These are phyloP conservation scores for Dictyostelium purpureum DNA, from an alignment of 78 protist species.

Conservation along the genomic window DNA sequence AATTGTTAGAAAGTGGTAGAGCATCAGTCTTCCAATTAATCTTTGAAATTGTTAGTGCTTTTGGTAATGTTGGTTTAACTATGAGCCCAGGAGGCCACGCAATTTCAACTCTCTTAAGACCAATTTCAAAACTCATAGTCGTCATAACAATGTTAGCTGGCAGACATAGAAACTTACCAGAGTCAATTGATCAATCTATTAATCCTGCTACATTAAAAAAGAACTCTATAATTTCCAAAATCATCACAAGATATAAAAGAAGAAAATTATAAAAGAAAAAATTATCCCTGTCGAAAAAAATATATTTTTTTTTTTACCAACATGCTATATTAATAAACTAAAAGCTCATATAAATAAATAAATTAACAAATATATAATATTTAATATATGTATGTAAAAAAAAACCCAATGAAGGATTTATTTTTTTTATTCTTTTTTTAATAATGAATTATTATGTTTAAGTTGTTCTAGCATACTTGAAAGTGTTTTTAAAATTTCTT, in stretches of 20 bases:
- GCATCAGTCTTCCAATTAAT: slow-evolving; percentile 37
- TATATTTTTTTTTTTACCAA: too few relatives aligned
- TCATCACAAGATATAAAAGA: slow-evolving; percentile 8
- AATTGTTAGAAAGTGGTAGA: neutral
- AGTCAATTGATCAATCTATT: slow-evolving; percentile 39
- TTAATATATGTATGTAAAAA: too few relatives aligned
- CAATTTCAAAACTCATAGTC: slow-evolving; percentile 2
- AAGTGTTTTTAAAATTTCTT: too few relatives aligned
- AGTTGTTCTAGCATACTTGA: too few relatives aligned
- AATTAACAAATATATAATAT: too few relatives aligned
- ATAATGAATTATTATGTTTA: too few relatives aligned
- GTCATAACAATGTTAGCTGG: slow-evolving; percentile 66
- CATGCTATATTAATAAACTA: too few relatives aligned
- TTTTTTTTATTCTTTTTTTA: too few relatives aligned
- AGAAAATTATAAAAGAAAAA: slow-evolving; percentile 7
- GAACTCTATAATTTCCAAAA: neutral
- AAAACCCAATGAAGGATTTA: too few relatives aligned
- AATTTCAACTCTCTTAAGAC: neutral
- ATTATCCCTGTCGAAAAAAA: too few relatives aligned
- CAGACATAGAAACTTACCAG: slow-evolving; percentile 64
- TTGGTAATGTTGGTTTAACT: slow-evolving; percentile 75
- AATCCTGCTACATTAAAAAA: neutral
- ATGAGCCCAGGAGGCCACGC: neutral
- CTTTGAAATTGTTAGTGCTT: slow-evolving; percentile 70
- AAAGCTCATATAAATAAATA: too few relatives aligned